Evolutionary conservation across 148 eudicot genomes (phyloP).

Genomic region (Beta vulgaris): DNA sequence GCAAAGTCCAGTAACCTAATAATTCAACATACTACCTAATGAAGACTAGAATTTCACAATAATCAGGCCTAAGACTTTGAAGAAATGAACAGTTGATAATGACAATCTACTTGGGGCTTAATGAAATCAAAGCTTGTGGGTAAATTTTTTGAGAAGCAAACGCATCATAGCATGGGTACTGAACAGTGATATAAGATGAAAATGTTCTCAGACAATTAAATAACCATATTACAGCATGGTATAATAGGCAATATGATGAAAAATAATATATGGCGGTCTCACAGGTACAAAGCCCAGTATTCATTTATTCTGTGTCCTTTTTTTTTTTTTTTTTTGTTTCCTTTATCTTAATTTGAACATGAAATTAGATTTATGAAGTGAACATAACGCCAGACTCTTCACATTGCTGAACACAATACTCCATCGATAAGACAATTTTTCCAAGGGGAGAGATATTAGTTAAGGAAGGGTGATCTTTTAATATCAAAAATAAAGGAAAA

Average conservation of each 20-base stretch:
- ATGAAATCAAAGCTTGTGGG: neutral
- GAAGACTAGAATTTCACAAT: neutral
- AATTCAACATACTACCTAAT: neutral
- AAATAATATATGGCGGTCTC: neutral
- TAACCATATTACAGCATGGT: too few species aligned
- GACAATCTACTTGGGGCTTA: neutral
- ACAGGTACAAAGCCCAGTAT: too few species aligned
- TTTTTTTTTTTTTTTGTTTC: neutral
- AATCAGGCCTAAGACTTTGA: too few species aligned
- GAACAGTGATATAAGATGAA: neutral
- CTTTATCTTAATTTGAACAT: neutral
- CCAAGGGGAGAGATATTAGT: neutral
- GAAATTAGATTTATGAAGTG: neutral
- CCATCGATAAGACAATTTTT: neutral
- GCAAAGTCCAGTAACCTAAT: neutral
- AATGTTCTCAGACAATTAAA: neutral
- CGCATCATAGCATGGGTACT: neutral
- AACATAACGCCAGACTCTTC: neutral
- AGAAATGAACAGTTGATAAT: neutral
- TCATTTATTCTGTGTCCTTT: too few species aligned
- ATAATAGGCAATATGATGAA: neutral
- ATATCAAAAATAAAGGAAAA: too few species aligned
- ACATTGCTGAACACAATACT: too few species aligned
- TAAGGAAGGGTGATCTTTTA: too few species aligned
- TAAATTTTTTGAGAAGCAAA: neutral